phyloP scores from a whole-genome alignment of 768 basidiomycete species.

The Hortiboletus flavorubellus region DNA sequence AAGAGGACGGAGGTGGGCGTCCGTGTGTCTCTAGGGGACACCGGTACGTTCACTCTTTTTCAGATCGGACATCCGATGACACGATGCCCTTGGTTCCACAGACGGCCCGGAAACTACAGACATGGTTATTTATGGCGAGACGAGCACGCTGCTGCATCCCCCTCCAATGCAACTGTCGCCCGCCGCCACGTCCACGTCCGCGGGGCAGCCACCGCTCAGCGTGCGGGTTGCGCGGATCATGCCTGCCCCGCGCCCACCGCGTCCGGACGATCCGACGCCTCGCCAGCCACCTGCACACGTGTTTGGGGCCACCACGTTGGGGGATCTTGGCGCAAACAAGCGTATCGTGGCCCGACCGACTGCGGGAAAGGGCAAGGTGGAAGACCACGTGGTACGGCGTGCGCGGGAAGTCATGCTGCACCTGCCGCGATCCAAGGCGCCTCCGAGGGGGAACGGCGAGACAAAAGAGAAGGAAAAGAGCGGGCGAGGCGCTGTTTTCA shows the following conservation, averaged over 20 bases:
- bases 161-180: conserved; percentile 9
- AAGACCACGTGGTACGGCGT: conserved; percentile 32
- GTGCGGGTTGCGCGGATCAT: conserved; percentile 59
- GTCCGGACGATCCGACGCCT: conserved; percentile 80
- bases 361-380: conserved; percentile 15
- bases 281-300: conserved; percentile 54
- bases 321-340: conserved; percentile 20
- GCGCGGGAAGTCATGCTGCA: conserved; percentile 39
- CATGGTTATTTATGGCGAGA: conserved; percentile 53
- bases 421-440: conserved; percentile 29
- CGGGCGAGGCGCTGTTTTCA: conserved; percentile 30
- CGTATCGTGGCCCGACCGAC: conserved; percentile 18
- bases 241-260: conserved; percentile 42
- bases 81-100: conserved; percentile 18
- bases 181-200: conserved; percentile 19
- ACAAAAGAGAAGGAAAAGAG: neutral
- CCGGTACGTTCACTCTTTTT: conserved; percentile 35
- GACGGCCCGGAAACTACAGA: conserved; percentile 70
- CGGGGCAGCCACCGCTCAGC: conserved; percentile 24
- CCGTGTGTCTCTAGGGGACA: conserved; percentile 68
- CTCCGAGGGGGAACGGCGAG: conserved; percentile 5
- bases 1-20: conserved; percentile 53
- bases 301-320: conserved; percentile 3
- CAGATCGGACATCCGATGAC: neutral
- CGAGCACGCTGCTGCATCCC: conserved; percentile 14